Percentiles rank a stretch among this genome's conserved stretches.
These are phyloP conservation scores for Hygrophorus pudorinus DNA, from an alignment of 768 basidiomycete genomes.

Conservation along the genomic window DNA sequence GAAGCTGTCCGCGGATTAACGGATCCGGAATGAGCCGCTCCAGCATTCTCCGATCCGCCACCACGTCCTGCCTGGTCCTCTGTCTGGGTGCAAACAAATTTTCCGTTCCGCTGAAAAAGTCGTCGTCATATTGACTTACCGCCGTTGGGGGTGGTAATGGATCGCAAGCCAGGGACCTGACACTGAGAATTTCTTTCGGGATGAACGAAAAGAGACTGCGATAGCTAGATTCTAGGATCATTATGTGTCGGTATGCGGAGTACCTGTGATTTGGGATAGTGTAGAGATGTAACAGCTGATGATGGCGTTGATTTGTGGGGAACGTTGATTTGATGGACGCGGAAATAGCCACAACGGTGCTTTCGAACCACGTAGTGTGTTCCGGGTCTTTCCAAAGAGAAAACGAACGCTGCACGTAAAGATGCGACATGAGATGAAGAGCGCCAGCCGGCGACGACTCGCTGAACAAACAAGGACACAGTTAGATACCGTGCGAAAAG, in stretches of 20 bases:
- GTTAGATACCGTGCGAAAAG: not conserved
- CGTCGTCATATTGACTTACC: constrained; percentile 52
- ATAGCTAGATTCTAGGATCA: constrained; percentile 60
- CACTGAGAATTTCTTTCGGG: constrained; percentile 42
- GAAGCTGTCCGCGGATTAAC: constrained; percentile 45
- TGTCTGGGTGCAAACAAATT: constrained; percentile 32
- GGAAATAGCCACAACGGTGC: constrained; percentile 39
- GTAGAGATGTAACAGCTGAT: constrained; percentile 31
- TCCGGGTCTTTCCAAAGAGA: constrained; percentile 74
- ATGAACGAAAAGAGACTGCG: constrained; percentile 61
- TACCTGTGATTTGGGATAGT: constrained; percentile 28
- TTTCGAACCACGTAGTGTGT: constrained; percentile 57
- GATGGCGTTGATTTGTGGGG: constrained; percentile 22
- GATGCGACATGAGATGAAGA: constrained; percentile 75
- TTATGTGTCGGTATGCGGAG: constrained; percentile 64
- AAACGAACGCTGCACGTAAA: constrained; percentile 74
- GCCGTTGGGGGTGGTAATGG: constrained; percentile 69
- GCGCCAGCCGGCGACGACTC: constrained; percentile 32
- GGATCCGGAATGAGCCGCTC: constrained; percentile 50
- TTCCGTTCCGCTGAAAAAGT: constrained; percentile 65
- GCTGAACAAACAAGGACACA: constrained; percentile 18
- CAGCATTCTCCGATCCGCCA: constrained; percentile 38
- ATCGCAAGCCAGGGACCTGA: constrained; percentile 66
- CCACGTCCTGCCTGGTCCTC: constrained; percentile 33
- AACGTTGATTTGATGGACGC: constrained; percentile 25